Percentiles rank a stretch among this genome's conserved stretches.
Conservation (phyloP, 2,329 filamentous ascomycete genomes). For the Fusarium penzigii region DNA sequence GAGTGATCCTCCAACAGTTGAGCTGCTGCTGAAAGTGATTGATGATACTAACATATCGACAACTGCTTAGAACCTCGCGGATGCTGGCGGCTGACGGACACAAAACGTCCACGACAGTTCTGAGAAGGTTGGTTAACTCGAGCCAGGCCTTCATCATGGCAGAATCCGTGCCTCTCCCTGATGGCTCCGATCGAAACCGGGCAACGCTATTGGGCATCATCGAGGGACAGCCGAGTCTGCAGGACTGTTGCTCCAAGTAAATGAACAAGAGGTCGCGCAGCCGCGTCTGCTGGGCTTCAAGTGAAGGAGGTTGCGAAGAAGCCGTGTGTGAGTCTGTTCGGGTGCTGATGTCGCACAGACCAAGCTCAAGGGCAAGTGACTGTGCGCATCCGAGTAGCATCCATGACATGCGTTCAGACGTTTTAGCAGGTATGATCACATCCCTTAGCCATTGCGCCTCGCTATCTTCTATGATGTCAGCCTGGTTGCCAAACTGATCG, state of each 20-base stretch:
- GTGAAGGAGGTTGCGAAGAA: not conserved
- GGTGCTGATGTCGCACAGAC: not conserved
- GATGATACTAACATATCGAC: not conserved
- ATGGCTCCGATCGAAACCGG: conserved; percentile 1
- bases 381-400: conserved; percentile 49
- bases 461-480: conserved; percentile 1
- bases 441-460: conserved; percentile 47
- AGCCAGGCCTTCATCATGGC: conserved; percentile 47
- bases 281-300: conserved; percentile 1
- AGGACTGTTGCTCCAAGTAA: conserved; percentile 16
- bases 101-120: conserved; percentile 45
- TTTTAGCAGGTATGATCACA: conserved; percentile 53
- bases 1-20: not conserved
- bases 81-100: conserved; percentile 44
- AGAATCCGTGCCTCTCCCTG: conserved; percentile 22
- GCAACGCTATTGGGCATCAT: conserved; percentile 9
- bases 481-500: conserved; percentile 13
- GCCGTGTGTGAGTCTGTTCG: not conserved
- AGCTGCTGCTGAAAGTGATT: not conserved
- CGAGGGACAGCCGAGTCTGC: conserved; percentile 11
- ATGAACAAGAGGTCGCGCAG: conserved; percentile 11
- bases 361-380: not conserved
- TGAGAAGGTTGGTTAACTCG: conserved; percentile 10
- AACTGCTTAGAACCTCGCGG: not conserved
- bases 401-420: conserved; percentile 59